A percentile compares a stretch with the other conserved stretches of the same genome.
phyloP scores from a whole-genome alignment of 306 rosid species.

The Fagus crenata region DNA sequence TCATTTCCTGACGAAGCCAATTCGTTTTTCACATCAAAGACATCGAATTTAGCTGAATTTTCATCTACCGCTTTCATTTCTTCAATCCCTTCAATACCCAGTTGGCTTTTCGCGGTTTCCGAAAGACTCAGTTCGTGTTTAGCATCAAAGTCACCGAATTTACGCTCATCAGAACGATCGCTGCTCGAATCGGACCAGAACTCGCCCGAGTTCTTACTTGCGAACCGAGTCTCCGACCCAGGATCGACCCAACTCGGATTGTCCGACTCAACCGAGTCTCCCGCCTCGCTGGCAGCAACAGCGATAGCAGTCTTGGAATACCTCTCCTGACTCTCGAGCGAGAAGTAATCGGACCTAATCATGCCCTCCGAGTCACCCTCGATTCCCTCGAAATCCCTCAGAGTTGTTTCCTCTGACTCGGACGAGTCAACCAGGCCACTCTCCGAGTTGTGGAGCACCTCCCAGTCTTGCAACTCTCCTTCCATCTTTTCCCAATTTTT shows the following conservation, averaged over 20 bases:
- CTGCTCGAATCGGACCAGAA: conserved; percentile 66
- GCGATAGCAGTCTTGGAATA: conserved; percentile 20
- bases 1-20: background rate
- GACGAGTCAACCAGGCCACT: conserved; percentile 13
- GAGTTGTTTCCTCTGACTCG: conserved; percentile 9
- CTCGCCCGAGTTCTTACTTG: conserved; percentile 31
- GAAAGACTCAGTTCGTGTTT: conserved; percentile 23
- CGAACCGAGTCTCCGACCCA: conserved; percentile 37
- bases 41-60: conserved; percentile 23
- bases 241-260: conserved; percentile 80
- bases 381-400: conserved; percentile 28
- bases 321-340: conserved; percentile 46
- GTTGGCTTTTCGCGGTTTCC: background rate
- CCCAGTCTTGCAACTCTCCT: conserved; percentile 67
- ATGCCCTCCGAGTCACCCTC: conserved; percentile 51
- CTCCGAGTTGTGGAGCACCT: conserved; percentile 48
- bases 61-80: conserved; percentile 17
- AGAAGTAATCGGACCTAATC: conserved; percentile 60
- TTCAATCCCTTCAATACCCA: conserved; percentile 8
- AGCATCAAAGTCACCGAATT: conserved; percentile 30
- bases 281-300: conserved; percentile 37
- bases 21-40: conserved; percentile 31
- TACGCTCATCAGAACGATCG: conserved; percentile 55
- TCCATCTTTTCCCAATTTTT: conserved; percentile 44
- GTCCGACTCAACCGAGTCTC: conserved; percentile 50